Base-by-base conservation (phyloP, 2,329 filamentous ascomycete genomes). In the Trichothecium roseum region DNA sequence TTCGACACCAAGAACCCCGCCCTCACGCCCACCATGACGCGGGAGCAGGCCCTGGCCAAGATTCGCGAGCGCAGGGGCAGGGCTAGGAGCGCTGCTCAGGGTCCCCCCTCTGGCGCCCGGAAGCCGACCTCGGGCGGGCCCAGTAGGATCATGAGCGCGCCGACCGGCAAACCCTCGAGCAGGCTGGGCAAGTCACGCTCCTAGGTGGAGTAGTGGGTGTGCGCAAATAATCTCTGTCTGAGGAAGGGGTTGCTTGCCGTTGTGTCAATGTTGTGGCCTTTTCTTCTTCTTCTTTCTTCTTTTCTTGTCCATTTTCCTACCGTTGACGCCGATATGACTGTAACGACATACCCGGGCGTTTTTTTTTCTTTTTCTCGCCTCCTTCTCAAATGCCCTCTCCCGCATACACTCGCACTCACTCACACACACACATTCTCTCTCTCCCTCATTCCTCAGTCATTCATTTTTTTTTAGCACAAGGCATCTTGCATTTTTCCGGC, bases 11-110 rank as follows among this genome's bases (percentile, higher is more conserved):
- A 58, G 40, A 70, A 77, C 50, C 71, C 72, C 15, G 74, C 74
- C 8, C 53, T 80, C 40, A 78, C 70, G 29, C 74, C 75, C 5
- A 81, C 76, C 28, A 77, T 81, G 72, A 74, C 74, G 18, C 69
- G 84, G 36, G 84, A 86, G 54, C 69, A 86, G 55, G 83, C 83
- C 4, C 68, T 89, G 13, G 80, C 80, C 37, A 76, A 80, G 52
- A 88, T 89, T 45, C 70, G 78, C 36, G 78, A 84, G 58, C 68
- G 84, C 18, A 64, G 84, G 36, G 81, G 81, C 6, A 65, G 84
- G 31, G 81, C 83, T 38, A 69, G 76, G 45, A 84, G 79, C 53
- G 72, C 81, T 38, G 76, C 77, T 4, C 68, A 75, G 35, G 75
- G 74, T 3, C 69, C 74, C 5, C 62, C 69, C 40, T 81, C 79